A percentile compares a stretch with the other conserved stretches of the same genome.
These are phyloP conservation scores for Blastocystis sp. DNA, from an alignment of 352 stramenopile genomes.

Conservation along the genomic window DNA sequence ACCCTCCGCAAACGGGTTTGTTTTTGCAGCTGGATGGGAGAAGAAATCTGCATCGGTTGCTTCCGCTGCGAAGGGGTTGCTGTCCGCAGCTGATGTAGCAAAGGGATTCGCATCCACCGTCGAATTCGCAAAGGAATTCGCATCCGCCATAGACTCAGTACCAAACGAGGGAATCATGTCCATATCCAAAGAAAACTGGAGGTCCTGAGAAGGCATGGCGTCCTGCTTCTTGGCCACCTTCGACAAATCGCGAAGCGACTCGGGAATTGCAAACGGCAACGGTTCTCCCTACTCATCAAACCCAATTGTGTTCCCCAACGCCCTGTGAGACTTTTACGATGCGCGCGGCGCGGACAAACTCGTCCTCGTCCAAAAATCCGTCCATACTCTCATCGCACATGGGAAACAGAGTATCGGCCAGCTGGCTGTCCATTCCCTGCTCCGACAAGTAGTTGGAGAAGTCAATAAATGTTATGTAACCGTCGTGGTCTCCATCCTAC, in stretches of 20 bases:
- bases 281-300: constrained; percentile 25
- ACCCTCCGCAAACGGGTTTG: constrained; percentile 34
- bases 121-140: neutral
- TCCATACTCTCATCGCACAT: constrained; percentile 60
- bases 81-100: neutral
- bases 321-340: neutral
- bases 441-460: constrained; percentile 13
- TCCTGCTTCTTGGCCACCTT: neutral
- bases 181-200: constrained; percentile 18
- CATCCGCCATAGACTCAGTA: neutral
- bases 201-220: neutral
- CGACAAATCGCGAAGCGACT: neutral
- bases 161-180: constrained; percentile 6
- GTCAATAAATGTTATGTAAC: constrained; percentile 37
- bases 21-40: neutral
- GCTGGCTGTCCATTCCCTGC: neutral
- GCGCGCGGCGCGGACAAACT: constrained; percentile 53
- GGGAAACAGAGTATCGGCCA: neutral
- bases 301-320: neutral
- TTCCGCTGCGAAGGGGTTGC: constrained; percentile 12
- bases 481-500: constrained; percentile 59
- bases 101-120: constrained; percentile 9
- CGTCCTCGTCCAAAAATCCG: constrained; percentile 28
- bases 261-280: constrained; percentile 1
- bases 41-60: neutral